Conservation (phyloP, 2,329 filamentous ascomycete genomes). For the Cercospora berteroae region DNA sequence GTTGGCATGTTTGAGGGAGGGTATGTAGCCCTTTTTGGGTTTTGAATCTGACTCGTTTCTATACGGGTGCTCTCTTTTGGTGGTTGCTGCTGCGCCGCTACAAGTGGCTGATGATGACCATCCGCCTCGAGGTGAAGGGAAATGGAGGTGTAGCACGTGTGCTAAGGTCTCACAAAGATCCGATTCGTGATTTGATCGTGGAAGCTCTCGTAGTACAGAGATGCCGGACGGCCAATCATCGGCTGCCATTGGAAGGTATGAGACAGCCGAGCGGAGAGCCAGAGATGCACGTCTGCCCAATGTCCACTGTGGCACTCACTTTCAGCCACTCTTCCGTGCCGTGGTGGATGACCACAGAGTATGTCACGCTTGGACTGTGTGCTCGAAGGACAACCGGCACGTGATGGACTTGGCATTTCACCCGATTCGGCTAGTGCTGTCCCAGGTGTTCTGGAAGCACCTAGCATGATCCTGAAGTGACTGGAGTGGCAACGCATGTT, state of each 20-base stretch:
- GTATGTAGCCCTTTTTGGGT: constrained; percentile 2
- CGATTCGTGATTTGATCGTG: background rate
- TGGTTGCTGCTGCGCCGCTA: background rate
- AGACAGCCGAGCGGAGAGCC: constrained; percentile 2
- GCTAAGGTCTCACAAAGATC: constrained; percentile 1
- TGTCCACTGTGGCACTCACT: background rate
- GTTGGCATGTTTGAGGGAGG: background rate
- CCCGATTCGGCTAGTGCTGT: background rate
- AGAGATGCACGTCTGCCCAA: constrained; percentile 9
- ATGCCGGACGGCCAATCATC: constrained; percentile 5
- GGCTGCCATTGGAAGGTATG: background rate
- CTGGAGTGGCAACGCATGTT: background rate
- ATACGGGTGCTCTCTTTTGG: background rate
- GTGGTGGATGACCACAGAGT: background rate
- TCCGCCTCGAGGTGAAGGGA: background rate
- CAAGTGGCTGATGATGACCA: background rate
- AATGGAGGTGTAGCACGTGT: background rate
- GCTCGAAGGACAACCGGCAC: background rate
- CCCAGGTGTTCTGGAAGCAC: constrained; percentile 13
- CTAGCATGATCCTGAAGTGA: constrained; percentile 15
- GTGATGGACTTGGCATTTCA: background rate
- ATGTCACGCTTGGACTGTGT: background rate
- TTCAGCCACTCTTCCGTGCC: background rate
- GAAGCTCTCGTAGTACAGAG: constrained; percentile 2
- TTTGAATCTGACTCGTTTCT: constrained; percentile 1